These are phyloP conservation scores for Trichomonascus vanleenenianus DNA, from an alignment of 805 yeast genomes.

Conservation along the genomic window DNA sequence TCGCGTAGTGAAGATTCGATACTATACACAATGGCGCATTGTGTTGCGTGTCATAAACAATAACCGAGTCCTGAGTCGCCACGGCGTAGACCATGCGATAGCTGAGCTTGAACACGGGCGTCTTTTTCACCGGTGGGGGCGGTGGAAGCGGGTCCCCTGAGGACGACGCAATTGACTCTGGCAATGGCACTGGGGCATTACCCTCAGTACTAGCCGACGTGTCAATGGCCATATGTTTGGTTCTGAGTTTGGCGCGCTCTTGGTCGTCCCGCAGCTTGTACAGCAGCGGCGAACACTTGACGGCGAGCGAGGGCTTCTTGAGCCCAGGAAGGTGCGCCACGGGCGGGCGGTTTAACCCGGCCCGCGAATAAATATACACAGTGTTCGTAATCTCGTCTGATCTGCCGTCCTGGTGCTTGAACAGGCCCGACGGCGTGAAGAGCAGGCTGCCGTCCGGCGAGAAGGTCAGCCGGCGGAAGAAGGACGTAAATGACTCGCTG, in stretches of 20 bases:
- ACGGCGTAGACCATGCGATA: constrained; percentile 86
- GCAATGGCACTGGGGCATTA: neutral
- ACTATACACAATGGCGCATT: constrained; percentile 63
- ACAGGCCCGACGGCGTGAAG: constrained; percentile 69
- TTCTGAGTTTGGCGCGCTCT: constrained; percentile 1
- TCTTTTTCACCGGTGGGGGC: neutral
- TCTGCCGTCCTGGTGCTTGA: constrained; percentile 29
- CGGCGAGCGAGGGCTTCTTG: constrained; percentile 75
- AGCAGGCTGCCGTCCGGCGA: constrained; percentile 86
- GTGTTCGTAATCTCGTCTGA: constrained; percentile 50
- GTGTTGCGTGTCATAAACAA: constrained; percentile 73
- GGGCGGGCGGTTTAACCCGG: constrained; percentile 61
- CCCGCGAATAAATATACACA: constrained; percentile 70
- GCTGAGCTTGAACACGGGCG: constrained; percentile 47
- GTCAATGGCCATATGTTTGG: constrained; percentile 4
- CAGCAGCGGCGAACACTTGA: constrained; percentile 63
- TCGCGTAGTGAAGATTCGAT: constrained; percentile 77
- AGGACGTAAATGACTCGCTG: constrained; percentile 81
- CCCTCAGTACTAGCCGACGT: neutral
- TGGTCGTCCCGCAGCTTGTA: constrained; percentile 35
- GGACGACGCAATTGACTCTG: constrained; percentile 1
- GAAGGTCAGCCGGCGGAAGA: constrained; percentile 77
- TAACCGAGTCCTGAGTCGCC: constrained; percentile 81
- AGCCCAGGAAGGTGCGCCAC: constrained; percentile 73
- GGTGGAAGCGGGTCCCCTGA: neutral